These are phyloP conservation scores for Melanomma pulvis-pyrius DNA, from an alignment of 495 filamentous ascomycete genomes.

Conservation along the genomic window DNA sequence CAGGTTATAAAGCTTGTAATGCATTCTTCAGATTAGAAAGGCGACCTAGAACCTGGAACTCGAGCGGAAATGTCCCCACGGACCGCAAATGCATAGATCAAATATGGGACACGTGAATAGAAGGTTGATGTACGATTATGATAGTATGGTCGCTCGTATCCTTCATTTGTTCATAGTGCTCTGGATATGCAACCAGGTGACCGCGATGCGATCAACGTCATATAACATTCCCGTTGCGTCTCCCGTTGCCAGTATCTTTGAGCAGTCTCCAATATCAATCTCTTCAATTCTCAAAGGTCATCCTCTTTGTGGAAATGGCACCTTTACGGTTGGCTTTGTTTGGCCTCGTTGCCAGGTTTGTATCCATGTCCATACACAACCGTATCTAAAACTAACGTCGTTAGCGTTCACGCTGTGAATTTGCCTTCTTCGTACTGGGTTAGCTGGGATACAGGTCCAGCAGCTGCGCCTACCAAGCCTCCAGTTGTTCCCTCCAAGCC, in stretches of 20 bases:
- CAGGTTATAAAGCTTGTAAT: constrained; percentile 7
- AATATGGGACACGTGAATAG: constrained; percentile 29
- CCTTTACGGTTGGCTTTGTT: constrained; percentile 16
- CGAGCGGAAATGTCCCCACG: constrained; percentile 6
- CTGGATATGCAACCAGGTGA: constrained; percentile 17
- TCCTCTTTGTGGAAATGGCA: not conserved
- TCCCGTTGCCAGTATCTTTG: not conserved
- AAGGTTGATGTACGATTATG: not conserved
- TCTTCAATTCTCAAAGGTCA: not conserved
- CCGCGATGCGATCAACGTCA: constrained; percentile 28
- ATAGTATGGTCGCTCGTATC: constrained; percentile 26
- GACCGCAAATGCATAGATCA: constrained; percentile 15
- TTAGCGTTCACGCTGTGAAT: constrained; percentile 2
- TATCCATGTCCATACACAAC: not conserved
- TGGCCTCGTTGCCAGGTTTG: constrained; percentile 24
- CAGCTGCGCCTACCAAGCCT: constrained; percentile 2
- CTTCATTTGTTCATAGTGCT: constrained; percentile 36
- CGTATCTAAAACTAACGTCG: not conserved
- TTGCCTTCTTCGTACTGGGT: constrained; percentile 10
- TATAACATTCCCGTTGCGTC: constrained; percentile 19
- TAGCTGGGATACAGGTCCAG: constrained; percentile 7
- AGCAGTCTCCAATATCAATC: not conserved
- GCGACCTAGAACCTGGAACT: constrained; percentile 28
- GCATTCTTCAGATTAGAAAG: constrained; percentile 2
- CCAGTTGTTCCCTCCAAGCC: not conserved